Percentiles rank a stretch among this genome's conserved stretches.
Evolutionary conservation across 108 stramenopile genomes (phyloP).

Genomic region (Mediolabrus comicus): DNA sequence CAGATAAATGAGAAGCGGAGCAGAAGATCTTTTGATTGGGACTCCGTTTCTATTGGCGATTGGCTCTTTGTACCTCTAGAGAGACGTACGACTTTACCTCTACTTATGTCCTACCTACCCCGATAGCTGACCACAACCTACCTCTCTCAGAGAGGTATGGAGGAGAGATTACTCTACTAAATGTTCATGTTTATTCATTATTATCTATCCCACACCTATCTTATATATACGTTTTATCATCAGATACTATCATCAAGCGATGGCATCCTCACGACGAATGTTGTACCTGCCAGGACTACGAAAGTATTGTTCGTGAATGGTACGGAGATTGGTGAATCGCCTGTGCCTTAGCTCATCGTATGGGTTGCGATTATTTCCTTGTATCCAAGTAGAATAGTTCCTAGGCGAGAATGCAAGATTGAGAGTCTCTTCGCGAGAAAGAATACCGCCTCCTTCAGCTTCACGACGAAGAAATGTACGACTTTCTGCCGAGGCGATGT

Average conservation of each 20-base stretch:
- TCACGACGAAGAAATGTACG: slow-evolving; percentile 26
- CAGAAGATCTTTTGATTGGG: no score
- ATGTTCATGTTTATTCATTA: no score
- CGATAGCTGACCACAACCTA: no score
- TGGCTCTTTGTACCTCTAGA: no score
- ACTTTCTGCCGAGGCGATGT: slow-evolving; percentile 15
- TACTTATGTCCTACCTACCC: no score
- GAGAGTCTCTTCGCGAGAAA: slow-evolving; percentile 30
- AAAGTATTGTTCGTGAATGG: slow-evolving; percentile 35
- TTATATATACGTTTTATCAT: background rate
- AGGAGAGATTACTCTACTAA: no score
- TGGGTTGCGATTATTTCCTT: slow-evolving; percentile 3
- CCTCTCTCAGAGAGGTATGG: no score
- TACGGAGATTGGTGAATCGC: slow-evolving; percentile 18
- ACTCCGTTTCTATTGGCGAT: no score
- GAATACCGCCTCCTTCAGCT: slow-evolving; percentile 10
- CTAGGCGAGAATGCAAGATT: slow-evolving; percentile 33
- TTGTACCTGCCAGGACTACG: slow-evolving; percentile 6
- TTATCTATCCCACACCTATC: background rate
- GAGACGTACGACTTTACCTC: no score
- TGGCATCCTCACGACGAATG: background rate
- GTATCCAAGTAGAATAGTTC: slow-evolving; percentile 4
- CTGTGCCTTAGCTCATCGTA: slow-evolving; percentile 24
- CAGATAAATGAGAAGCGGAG: no score
- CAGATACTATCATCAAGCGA: background rate